Base-by-base conservation (phyloP, 495 filamentous ascomycete genomes). In the Usnea hakonensis region DNA sequence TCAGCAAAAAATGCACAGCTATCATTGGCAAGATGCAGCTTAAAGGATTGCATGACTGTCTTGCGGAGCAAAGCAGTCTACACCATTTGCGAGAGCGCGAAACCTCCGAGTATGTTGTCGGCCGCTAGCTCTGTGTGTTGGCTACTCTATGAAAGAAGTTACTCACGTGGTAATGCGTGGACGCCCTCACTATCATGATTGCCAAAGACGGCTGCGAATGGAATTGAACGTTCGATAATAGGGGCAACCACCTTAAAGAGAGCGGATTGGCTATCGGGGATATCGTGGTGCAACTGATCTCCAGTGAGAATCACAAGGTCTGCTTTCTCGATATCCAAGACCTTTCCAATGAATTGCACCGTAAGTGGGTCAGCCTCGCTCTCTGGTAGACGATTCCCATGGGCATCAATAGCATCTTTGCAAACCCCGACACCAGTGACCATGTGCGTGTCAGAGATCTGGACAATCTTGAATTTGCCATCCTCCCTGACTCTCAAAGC, bases 191-290 rank as follows among this genome's bases (percentile, higher is more conserved):
- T 67, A 61, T 75, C 69, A 67, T 75, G 72, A 68, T 73, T 75
- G 64, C 72, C 72, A 68, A 73, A 73, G 61, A 73, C 68, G 59
- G 67, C 70, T 67, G 70, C 71, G 60, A 68, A 75, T 64, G 72
- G 72, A 43, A 72, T 71, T 48, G 66, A 71, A 64, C 72, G 72
- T 60, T 71, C 63, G 55, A 75, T 71, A 43, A 75, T 64, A 69
- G 69, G 72, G 58, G 66, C 67, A 70, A 73, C 71, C 28, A 77
- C 72, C 67, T 77, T 77, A 58, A 77, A 75, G 41, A 77, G 69
- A 53, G 72, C 61, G 66, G 74, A 68, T 67, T 77, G 71, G 66
- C 66, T 75, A 64, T 77, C 73, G 50, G 56, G 56, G 64, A 73
- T 71, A 50, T 70, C 69, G 57, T 72, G 70, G 66, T 75, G 67